These are phyloP conservation scores for Russula griseocarnosa DNA, from an alignment of 768 basidiomycete species.

Conservation along the genomic window DNA sequence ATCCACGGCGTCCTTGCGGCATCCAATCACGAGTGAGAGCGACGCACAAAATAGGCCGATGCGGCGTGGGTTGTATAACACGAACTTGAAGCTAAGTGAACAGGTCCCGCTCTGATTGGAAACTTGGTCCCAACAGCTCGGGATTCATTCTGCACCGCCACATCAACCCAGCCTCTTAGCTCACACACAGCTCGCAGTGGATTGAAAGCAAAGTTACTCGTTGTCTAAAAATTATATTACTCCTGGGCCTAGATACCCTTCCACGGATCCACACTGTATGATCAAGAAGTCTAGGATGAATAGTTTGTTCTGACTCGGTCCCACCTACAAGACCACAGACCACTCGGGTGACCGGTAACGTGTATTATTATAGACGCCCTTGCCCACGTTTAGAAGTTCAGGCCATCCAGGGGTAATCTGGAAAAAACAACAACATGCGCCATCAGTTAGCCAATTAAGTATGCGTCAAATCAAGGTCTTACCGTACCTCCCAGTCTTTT, in stretches of 20 bases:
- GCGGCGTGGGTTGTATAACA: too few relatives aligned
- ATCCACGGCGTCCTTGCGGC: too few relatives aligned
- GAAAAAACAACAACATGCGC: conserved; percentile 23
- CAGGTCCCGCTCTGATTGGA: too few relatives aligned
- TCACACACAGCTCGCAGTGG: background rate
- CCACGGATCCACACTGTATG: too few relatives aligned
- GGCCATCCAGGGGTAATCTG: conserved; percentile 28
- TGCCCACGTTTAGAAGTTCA: conserved; percentile 66
- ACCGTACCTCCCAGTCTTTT: conserved; percentile 87
- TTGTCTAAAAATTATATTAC: background rate
- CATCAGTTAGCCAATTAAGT: conserved; percentile 31
- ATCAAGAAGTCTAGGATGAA: background rate
- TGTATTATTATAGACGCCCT: conserved; percentile 80
- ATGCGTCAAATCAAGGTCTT: conserved; percentile 27
- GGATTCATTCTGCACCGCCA: conserved; percentile 28
- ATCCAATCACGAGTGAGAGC: too few relatives aligned
- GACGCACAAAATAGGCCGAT: too few relatives aligned
- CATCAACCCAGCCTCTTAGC: conserved; percentile 2
- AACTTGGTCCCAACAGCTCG: background rate
- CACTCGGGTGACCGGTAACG: conserved; percentile 58
- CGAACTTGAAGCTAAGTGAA: too few relatives aligned
- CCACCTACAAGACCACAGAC: conserved; percentile 54
- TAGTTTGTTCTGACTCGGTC: background rate
- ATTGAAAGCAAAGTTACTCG: too few relatives aligned
- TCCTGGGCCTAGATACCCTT: too few relatives aligned